Percentiles rank a stretch among this genome's conserved stretches.
Conservation (phyloP, 331 rosid species). For the Pyracantha coccinea region DNA sequence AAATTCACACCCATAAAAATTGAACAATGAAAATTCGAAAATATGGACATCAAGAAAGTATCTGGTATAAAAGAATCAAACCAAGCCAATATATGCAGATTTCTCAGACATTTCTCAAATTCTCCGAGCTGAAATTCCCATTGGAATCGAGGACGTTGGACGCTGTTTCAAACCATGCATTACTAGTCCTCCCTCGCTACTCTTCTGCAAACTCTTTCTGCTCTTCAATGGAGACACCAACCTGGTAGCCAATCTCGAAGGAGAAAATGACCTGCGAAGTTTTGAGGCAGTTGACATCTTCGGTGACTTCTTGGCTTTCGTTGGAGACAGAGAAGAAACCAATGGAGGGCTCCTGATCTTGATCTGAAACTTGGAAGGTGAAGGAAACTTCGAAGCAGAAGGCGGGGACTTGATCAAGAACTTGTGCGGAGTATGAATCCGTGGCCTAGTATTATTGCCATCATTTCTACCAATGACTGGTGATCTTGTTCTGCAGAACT, state of each 20-base stretch:
- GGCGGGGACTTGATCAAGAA: conserved; percentile 63
- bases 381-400: conserved; percentile 41
- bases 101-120: conserved; percentile 5
- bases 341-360: conserved; percentile 47
- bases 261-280: conserved; percentile 63
- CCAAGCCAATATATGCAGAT: background rate
- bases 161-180: conserved; percentile 49
- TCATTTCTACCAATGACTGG: conserved; percentile 47
- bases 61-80: conserved; percentile 16
- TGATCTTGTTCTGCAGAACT: conserved; percentile 59
- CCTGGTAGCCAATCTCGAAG: conserved; percentile 65
- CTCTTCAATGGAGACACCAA: conserved; percentile 66
- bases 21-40: background rate
- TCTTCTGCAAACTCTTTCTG: conserved; percentile 32
- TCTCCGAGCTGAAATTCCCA: conserved; percentile 42
- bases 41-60: conserved; percentile 36
- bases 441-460: background rate
- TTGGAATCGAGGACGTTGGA: conserved; percentile 28
- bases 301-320: conserved; percentile 44
- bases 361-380: conserved; percentile 51
- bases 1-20: conserved; percentile 3
- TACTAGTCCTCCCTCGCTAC: conserved; percentile 14
- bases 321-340: conserved; percentile 43
- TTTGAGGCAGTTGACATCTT: conserved; percentile 55
- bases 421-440: conserved; percentile 45